Evolutionary conservation across 768 basidiomycete genomes (phyloP).

Genomic region (Suillus luteus): DNA sequence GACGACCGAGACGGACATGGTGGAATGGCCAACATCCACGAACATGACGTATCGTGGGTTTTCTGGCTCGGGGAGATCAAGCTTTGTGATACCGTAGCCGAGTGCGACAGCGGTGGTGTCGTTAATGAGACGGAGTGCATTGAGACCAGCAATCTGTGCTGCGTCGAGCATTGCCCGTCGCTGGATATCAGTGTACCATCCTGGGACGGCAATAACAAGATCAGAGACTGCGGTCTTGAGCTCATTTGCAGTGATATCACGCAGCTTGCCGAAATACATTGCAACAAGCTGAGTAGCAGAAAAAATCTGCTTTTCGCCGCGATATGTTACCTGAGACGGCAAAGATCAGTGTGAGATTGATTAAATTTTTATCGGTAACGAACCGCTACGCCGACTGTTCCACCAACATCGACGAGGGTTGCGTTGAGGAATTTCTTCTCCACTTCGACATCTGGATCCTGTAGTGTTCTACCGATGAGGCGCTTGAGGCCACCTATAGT

Average conservation of each 20-base stretch:
- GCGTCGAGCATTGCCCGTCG: slow-evolving; percentile 89
- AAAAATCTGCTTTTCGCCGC: slow-evolving; percentile 77
- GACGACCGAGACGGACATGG: slow-evolving; percentile 82
- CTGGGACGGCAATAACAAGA: slow-evolving; percentile 94
- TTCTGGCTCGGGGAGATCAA: slow-evolving; percentile 88
- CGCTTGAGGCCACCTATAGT: slow-evolving; percentile 93
- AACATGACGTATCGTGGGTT: slow-evolving; percentile 87
- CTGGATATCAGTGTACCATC: slow-evolving; percentile 95
- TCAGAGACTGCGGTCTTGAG: slow-evolving; percentile 87
- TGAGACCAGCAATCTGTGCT: slow-evolving; percentile 85
- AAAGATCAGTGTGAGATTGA: slow-evolving; percentile 17
- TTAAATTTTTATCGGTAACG: slow-evolving; percentile 11
- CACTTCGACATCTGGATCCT: slow-evolving; percentile 79
- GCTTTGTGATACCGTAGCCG: slow-evolving; percentile 98
- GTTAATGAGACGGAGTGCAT: slow-evolving; percentile 93
- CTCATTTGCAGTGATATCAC: slow-evolving; percentile 83
- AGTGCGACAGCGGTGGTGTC: slow-evolving; percentile 95
- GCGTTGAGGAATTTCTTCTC: slow-evolving; percentile 95
- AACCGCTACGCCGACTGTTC: slow-evolving; percentile 86
- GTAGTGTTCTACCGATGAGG: slow-evolving; percentile 77
- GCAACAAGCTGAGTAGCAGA: slow-evolving; percentile 91
- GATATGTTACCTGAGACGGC: slow-evolving; percentile 73
- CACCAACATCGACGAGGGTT: slow-evolving; percentile 79
- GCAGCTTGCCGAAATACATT: slow-evolving; percentile 87
- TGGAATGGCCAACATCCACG: slow-evolving; percentile 93